Evolutionary conservation across 2,329 filamentous ascomycete species (phyloP).

Genomic region (Coleophoma eucalyptorum): DNA sequence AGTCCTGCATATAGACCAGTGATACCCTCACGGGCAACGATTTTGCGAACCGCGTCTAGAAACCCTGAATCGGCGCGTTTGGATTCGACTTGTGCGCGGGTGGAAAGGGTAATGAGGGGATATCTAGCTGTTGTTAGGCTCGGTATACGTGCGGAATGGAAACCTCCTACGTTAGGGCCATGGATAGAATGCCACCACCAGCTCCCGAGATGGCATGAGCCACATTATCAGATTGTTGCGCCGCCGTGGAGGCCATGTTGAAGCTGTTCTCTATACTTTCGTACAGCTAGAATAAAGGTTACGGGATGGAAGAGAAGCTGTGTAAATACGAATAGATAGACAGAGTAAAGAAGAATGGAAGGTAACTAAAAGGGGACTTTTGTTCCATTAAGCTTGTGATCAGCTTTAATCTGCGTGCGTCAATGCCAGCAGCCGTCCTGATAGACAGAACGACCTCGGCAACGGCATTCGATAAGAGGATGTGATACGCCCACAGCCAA

Average conservation of each 20-base stretch:
- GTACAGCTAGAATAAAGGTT: not conserved
- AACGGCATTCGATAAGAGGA: not conserved
- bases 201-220: slow-evolving; percentile 91
- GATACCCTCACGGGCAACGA: slow-evolving; percentile 88
- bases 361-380: not conserved
- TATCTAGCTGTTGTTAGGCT: slow-evolving; percentile 53
- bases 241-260: slow-evolving; percentile 24
- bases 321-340: not conserved
- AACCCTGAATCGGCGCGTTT: slow-evolving; percentile 86
- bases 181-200: slow-evolving; percentile 90
- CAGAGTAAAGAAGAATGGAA: not conserved
- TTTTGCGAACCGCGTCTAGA: slow-evolving; percentile 76
- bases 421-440: not conserved
- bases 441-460: slow-evolving; percentile 1
- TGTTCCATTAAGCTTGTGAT: not conserved
- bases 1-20: slow-evolving; percentile 88
- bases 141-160: slow-evolving; percentile 7
- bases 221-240: slow-evolving; percentile 84
- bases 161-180: slow-evolving; percentile 79
- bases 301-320: not conserved
- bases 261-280: not conserved
- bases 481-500: not conserved
- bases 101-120: slow-evolving; percentile 95
- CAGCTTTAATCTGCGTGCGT: not conserved
- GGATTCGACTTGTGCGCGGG: slow-evolving; percentile 95